Percentiles rank a stretch among this genome's conserved stretches.
Evolutionary conservation across 192 early-diverging fungal species (phyloP).

Genomic region (Dissophora globulifera): DNA sequence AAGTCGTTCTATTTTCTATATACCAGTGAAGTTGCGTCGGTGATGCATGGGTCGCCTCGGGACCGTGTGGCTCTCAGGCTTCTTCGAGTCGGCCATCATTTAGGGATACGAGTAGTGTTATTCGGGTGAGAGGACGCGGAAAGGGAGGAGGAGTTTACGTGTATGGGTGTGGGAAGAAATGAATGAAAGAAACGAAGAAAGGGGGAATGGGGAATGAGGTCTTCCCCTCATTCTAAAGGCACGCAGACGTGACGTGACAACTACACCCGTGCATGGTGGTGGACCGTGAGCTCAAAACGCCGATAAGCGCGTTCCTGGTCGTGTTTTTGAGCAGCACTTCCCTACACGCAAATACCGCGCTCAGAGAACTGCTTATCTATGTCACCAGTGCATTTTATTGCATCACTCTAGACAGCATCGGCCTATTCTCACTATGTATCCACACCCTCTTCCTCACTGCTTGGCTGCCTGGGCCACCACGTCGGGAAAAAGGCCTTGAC

Average conservation of each 20-base stretch:
- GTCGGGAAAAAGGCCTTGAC: conserved; percentile 48
- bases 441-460: neutral
- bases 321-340: too few relatives aligned
- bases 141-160: neutral
- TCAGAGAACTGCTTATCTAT: too few relatives aligned
- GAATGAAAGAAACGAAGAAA: conserved; percentile 16
- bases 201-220: neutral
- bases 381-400: too few relatives aligned
- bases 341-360: too few relatives aligned
- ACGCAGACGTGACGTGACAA: neutral
- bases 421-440: neutral
- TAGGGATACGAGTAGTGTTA: too few relatives aligned
- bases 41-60: conserved; percentile 53
- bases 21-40: conserved; percentile 52
- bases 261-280: too few relatives aligned
- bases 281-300: too few relatives aligned
- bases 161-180: conserved; percentile 29
- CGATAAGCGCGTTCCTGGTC: too few relatives aligned
- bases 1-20: neutral
- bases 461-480: conserved; percentile 43
- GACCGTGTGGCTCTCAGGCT: conserved; percentile 26
- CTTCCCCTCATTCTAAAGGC: neutral
- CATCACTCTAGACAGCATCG: too few relatives aligned
- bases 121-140: neutral
- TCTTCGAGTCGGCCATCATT: conserved; percentile 44